Conservation (phyloP, 2,329 filamentous ascomycete species). For the Colletotrichum destructivum region DNA sequence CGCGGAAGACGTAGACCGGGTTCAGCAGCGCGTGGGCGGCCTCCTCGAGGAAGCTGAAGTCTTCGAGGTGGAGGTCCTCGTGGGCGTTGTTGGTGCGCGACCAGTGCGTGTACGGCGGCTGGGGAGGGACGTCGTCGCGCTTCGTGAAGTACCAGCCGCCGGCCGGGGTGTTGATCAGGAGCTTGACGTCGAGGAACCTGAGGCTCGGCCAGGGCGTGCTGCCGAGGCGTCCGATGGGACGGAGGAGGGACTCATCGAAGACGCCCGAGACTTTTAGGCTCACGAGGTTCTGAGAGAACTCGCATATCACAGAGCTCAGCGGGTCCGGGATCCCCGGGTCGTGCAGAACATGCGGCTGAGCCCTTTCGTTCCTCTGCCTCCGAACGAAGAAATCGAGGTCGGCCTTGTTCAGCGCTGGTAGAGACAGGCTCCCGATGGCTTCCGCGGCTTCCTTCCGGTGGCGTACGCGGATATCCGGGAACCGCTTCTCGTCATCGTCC, state of each 20-base stretch:
- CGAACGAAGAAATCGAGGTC: conserved; percentile 4
- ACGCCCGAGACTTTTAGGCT: background rate
- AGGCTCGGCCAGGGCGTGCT: conserved; percentile 1
- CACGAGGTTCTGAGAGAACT: conserved; percentile 3
- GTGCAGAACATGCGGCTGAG: background rate
- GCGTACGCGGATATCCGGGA: background rate
- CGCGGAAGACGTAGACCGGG: conserved; percentile 5
- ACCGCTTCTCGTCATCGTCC: conserved; percentile 13
- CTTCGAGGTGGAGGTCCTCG: background rate
- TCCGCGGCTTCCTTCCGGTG: background rate
- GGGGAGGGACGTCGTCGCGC: background rate
- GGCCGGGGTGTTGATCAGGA: background rate
- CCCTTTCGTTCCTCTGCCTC: background rate
- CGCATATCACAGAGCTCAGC: conserved; percentile 2
- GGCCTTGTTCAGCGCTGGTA: background rate
- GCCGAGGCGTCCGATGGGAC: background rate
- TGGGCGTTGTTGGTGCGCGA: background rate
- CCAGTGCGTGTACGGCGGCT: background rate
- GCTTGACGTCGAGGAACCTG: conserved; percentile 11
- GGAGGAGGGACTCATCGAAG: conserved; percentile 9
- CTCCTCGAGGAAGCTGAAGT: conserved; percentile 2
- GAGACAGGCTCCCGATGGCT: background rate
- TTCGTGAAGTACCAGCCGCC: conserved; percentile 12
- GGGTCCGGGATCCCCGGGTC: background rate
- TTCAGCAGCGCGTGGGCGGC: background rate